These are phyloP conservation scores for Senna tora DNA, from an alignment of 306 rosid species.

Conservation along the genomic window DNA sequence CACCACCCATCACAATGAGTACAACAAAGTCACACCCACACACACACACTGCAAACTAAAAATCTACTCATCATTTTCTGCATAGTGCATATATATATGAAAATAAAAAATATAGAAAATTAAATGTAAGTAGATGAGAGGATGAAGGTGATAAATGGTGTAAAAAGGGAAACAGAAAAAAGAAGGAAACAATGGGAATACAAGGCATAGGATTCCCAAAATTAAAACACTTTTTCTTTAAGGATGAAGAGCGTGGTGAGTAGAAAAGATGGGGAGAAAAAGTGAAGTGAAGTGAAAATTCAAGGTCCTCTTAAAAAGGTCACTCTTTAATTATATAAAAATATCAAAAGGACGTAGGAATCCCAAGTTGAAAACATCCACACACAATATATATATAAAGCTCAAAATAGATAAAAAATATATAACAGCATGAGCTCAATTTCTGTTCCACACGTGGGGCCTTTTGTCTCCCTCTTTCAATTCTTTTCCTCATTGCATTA, in stretches of 20 bases:
- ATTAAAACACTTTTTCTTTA: slow-evolving; percentile 56
- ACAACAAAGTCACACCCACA: slow-evolving; percentile 22
- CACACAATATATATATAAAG: slow-evolving; percentile 43
- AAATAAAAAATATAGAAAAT: too few species aligned
- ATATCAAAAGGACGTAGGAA: slow-evolving; percentile 69
- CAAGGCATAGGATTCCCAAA: slow-evolving; percentile 94
- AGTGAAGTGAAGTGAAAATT: slow-evolving; percentile 61
- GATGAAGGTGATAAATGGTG: slow-evolving; percentile 55
- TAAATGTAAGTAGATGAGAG: too few species aligned
- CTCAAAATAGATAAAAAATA: slow-evolving; percentile 45
- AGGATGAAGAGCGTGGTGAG: slow-evolving; percentile 68
- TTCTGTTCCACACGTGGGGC: slow-evolving; percentile 85
- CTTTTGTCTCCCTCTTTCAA: slow-evolving; percentile 51
- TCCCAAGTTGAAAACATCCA: slow-evolving; percentile 85
- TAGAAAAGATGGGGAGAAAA: slow-evolving; percentile 65
- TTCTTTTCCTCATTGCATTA: slow-evolving; percentile 23
- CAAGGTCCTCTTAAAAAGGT: slow-evolving; percentile 63
- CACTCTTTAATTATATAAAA: too few species aligned
- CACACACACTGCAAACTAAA: slow-evolving; percentile 13
- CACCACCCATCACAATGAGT: slow-evolving; percentile 35
- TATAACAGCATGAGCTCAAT: slow-evolving; percentile 50
- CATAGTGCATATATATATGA: too few species aligned
- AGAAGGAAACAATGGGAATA: slow-evolving; percentile 66
- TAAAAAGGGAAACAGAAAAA: slow-evolving; percentile 70
- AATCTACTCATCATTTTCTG: too few species aligned